Base-by-base conservation (phyloP, 2,329 filamentous ascomycete species). In the Xenoacremonium recifei region DNA sequence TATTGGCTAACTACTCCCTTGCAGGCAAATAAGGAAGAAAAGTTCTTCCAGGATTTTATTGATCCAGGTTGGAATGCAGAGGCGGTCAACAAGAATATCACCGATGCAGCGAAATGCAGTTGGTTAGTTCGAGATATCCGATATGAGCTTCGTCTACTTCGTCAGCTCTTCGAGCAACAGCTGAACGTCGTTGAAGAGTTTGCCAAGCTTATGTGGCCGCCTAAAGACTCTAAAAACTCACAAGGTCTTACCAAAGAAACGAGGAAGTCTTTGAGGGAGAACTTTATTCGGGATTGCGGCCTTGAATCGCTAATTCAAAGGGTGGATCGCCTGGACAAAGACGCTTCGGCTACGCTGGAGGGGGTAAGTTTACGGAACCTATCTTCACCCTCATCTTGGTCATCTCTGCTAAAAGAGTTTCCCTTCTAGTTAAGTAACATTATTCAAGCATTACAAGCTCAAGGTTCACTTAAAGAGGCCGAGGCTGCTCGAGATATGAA, bases 391-490 rank as follows among this genome's bases (percentile, higher is more conserved):
- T 27, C 23, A 27, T 27, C 7, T 13, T 9, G 7, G 23, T 27
- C 23, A 7, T 27, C 13, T 27, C 13, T 7, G 23, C 23, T 27
- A 27, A 27, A 7, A 9, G 23, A 13, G 13, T 13, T 27, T 9
- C 23, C 23, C 23, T 13, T 18, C 6, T 15, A 48, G 46, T 29
- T 46, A 10, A 37, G 40, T 30, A 38, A 43, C 11, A 40, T 46
- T 16, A 40, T 43, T 6, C 40, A 49, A 29, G 33, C 40, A 4
- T 44, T 44, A 38, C 48, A 51, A 13, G 46, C 48, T 5, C 48
- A 51, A 21, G 39, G 33, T 10, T 46, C 48, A 7, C 40, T 51
- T 2, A 39, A 47, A 21, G 48, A 51, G 15, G 46, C 46, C 4
- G 37, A 49, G 12, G 19, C 46, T 9, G 37, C 46, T 2, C 21